Evolutionary conservation across 345 rosid genomes (phyloP), one percentile per base, ranked within the genome.

Genomic region (Aethionema arabicum): DNA sequence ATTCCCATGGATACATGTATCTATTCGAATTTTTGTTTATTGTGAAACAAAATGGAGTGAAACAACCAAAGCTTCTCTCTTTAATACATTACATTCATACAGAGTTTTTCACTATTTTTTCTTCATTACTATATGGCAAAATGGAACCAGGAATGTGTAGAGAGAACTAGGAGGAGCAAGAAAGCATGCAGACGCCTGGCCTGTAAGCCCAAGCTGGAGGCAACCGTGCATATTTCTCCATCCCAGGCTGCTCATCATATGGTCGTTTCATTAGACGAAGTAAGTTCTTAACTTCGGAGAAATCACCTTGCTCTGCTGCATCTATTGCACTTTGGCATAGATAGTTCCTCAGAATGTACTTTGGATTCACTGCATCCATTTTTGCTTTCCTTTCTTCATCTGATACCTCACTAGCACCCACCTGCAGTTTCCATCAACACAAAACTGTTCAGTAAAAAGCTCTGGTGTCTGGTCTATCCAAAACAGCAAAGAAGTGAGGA

Each of bases 191-290:
- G 48, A 93, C 97, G 8, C 97, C 99, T 10, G 99, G 97, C 42
- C 99, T 70, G 67, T 90, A 90, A 21, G 99, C 99, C 99, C 99
- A 93, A 0, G 97, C 97, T 3, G 99, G 99, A 38, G 99, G 99
- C 78, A 93, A 72, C 36, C 96, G 84, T 10, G 95, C 95, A 50
- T 87, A 93, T 61, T 90, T 93, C 74, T 90, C 95, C 99, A 93
- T 93, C 60, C 91, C 97, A 0, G 92, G 96, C 74, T 90, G 99
- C 32, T 93, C 97, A 0, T 87, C 95, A 38, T 81, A 85, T 6
- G 97, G 97, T 14, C 74, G 77, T 59, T 90, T 82, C 80, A 93
- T 80, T 30, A 93, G 65, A 61, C 89, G 87, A 15, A 90, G 80
- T 78, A 93, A 64, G 74, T 84, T 80, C 50, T 79, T 80, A 29